Percentiles rank a stretch among this genome's conserved stretches.
Conservation (phyloP, 164 flowering plant species). For the Umbellularia californica region DNA sequence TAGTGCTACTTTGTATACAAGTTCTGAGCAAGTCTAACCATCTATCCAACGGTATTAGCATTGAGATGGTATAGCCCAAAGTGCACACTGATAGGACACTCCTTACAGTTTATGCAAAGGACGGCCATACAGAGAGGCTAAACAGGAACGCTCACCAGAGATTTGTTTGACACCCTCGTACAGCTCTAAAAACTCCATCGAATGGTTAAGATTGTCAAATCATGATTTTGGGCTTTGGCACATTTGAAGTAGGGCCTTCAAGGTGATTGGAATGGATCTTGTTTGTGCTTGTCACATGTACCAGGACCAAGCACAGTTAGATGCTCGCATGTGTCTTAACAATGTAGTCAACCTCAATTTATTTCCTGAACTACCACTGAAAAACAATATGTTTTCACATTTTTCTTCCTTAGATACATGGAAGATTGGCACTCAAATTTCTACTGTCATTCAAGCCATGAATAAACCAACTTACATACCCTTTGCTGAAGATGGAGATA, state of each 20-base stretch:
- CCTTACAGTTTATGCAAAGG: neutral
- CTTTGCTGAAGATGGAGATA: conserved; percentile 85
- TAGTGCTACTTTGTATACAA: too few relatives aligned
- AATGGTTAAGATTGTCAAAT: neutral
- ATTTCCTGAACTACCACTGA: too few relatives aligned
- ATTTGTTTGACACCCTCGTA: neutral
- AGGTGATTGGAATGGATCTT: neutral
- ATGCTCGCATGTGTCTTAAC: neutral
- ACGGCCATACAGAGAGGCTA: too few relatives aligned
- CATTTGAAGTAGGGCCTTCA: neutral
- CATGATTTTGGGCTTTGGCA: neutral
- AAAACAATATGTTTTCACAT: neutral
- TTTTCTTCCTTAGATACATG: conserved; percentile 50
- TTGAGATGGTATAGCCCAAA: neutral
- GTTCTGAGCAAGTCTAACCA: neutral
- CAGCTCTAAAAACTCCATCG: neutral
- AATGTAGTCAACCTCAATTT: too few relatives aligned
- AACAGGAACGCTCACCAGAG: neutral
- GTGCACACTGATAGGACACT: neutral
- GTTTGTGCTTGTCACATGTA: neutral
- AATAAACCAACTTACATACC: conserved; percentile 90
- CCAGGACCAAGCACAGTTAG: neutral
- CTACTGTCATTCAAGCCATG: conserved; percentile 86
- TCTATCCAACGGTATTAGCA: neutral
- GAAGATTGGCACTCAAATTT: conserved; percentile 85